Conservation (phyloP, 495 filamentous ascomycete genomes). For the Penicillium goetzii region DNA sequence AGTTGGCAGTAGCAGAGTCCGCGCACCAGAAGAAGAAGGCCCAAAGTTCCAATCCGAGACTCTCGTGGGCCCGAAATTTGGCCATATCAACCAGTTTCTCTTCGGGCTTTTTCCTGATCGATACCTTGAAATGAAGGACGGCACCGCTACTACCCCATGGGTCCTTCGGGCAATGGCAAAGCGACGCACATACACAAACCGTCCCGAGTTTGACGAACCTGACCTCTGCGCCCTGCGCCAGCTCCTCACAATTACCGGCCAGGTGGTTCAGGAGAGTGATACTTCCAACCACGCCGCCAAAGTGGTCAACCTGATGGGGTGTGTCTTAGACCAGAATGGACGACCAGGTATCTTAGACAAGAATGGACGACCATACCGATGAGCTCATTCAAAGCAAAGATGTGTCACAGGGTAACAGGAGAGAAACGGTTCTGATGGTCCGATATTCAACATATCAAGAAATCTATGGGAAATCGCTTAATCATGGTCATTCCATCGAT, state of each 20-base stretch:
- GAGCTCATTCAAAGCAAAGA: background rate
- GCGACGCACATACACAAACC: background rate
- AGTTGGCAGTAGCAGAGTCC: background rate
- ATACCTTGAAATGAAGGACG: slow-evolving; percentile 1
- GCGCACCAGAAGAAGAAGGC: background rate
- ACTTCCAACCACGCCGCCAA: background rate
- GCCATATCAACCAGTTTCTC: background rate
- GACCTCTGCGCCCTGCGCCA: background rate
- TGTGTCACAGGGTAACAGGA: no score
- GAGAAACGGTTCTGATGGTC: no score
- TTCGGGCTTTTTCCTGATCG: background rate
- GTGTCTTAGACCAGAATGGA: no score
- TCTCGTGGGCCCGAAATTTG: background rate
- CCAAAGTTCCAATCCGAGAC: background rate
- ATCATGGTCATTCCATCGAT: background rate
- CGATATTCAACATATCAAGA: background rate
- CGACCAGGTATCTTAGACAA: no score
- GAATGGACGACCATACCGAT: background rate
- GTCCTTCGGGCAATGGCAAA: background rate
- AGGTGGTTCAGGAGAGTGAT: background rate
- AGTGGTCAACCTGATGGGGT: background rate
- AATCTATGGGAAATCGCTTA: background rate
- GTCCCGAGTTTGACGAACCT: background rate
- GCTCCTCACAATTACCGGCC: background rate
- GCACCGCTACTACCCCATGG: background rate